Conservation (phyloP, 306 rosid species). For the Aeschynomene evenia region DNA sequence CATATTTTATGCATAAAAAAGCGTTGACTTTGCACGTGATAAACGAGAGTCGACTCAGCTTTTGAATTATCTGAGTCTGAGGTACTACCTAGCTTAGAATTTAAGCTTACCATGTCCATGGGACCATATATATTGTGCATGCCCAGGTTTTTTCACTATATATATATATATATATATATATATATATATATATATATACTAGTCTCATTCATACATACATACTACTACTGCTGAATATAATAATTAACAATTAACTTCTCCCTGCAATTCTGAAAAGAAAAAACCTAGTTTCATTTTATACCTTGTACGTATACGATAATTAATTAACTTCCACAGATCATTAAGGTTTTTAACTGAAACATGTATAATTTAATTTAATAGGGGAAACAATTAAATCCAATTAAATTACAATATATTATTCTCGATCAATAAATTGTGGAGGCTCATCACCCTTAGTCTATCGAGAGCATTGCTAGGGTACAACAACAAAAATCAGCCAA, state of each 20-base stretch:
- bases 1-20: background rate
- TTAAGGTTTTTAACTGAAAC: background rate
- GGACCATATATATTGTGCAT: background rate
- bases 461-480: too few species aligned
- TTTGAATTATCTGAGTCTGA: background rate
- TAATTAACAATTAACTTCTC: background rate
- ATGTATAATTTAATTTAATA: too few species aligned
- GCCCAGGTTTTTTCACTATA: background rate
- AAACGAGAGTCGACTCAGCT: background rate
- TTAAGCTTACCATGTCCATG: background rate
- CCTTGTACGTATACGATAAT: background rate
- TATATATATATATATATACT: too few species aligned
- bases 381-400: too few species aligned
- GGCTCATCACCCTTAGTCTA: too few species aligned
- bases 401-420: too few species aligned
- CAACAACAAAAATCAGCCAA: too few species aligned
- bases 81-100: background rate
- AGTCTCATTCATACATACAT: background rate
- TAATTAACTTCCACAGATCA: too few species aligned
- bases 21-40: slow-evolving; percentile 21
- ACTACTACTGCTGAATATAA: background rate
- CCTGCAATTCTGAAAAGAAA: too few species aligned
- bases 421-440: background rate
- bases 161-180: too few species aligned
- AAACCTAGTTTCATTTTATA: background rate